Evolutionary conservation across 1,139 yeast genomes (phyloP).

Genomic region (Debaryomyces sp.): DNA sequence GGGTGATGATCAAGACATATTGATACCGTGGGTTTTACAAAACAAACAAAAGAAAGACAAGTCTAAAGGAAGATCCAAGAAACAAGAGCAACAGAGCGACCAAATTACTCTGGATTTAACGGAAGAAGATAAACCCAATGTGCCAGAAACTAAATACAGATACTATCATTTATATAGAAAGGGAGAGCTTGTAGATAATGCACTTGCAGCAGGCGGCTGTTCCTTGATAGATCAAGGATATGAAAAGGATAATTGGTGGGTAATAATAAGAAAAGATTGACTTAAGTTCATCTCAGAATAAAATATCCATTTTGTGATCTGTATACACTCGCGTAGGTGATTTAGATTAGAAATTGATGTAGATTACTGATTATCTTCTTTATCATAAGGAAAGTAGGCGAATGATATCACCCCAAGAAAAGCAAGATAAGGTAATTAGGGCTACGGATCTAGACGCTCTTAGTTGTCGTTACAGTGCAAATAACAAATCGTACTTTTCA

Average conservation of each 20-base stretch:
- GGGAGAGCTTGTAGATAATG: conserved; percentile 80
- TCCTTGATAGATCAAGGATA: conserved; percentile 72
- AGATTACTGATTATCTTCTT: background rate
- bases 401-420: conserved; percentile 41
- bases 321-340: background rate
- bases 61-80: conserved; percentile 14
- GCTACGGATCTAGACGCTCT: conserved; percentile 88
- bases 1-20: conserved; percentile 89
- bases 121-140: conserved; percentile 3
- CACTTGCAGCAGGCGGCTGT: conserved; percentile 66
- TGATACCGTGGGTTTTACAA: conserved; percentile 92
- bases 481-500: conserved; percentile 51
- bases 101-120: conserved; percentile 15
- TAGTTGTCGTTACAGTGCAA: conserved; percentile 68
- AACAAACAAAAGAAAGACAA: conserved; percentile 36
- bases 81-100: conserved; percentile 17
- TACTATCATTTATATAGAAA: conserved; percentile 83
- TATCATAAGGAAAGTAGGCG: background rate
- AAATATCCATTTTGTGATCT: background rate
- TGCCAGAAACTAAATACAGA: conserved; percentile 65
- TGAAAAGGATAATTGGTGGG: conserved; percentile 96
- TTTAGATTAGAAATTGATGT: background rate
- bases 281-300: background rate
- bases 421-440: conserved; percentile 55
- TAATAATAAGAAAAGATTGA: conserved; percentile 27